These are phyloP conservation scores for Cronartium ribicola DNA, from an alignment of 1,284 basidiomycete genomes.

Conservation along the genomic window DNA sequence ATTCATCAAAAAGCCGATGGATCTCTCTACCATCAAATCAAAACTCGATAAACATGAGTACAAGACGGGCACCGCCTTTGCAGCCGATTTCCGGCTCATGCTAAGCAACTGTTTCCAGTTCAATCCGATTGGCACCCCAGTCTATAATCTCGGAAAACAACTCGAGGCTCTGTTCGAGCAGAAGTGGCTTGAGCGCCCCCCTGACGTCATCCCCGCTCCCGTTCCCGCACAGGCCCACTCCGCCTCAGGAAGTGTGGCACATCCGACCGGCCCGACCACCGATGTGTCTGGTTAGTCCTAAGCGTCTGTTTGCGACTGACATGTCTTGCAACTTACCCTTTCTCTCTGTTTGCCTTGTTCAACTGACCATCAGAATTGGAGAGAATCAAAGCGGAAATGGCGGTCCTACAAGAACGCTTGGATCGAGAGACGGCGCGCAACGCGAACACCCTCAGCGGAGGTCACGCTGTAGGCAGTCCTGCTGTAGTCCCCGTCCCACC, in stretches of 20 bases:
- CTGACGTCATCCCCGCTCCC: slow-evolving; percentile 36
- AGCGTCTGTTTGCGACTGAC: neutral
- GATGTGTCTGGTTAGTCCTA: neutral
- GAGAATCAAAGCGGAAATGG: slow-evolving; percentile 18
- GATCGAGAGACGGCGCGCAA: neutral
- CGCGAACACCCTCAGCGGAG: neutral
- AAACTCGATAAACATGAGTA: slow-evolving; percentile 77
- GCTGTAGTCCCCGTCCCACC: slow-evolving; percentile 14
- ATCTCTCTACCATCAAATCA: slow-evolving; percentile 76
- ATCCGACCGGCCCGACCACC: slow-evolving; percentile 4
- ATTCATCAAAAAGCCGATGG: slow-evolving; percentile 91
- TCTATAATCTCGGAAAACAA: slow-evolving; percentile 74
- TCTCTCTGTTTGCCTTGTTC: neutral
- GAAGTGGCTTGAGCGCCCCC: slow-evolving; percentile 76
- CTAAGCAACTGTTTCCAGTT: slow-evolving; percentile 87
- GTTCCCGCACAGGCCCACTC: neutral
- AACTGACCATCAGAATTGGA: slow-evolving; percentile 4
- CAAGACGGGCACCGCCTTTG: slow-evolving; percentile 69
- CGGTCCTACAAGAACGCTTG: slow-evolving; percentile 14
- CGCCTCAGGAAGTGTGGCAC: neutral
- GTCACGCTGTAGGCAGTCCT: neutral
- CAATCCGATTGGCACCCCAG: slow-evolving; percentile 81
- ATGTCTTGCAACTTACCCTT: too few relatives aligned
- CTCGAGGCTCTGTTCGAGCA: slow-evolving; percentile 82
- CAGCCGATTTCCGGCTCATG: slow-evolving; percentile 88